Evolutionary conservation across 148 eudicot species (phyloP), one percentile per base, ranked within the genome.

Genomic region (Rhododendron molle): DNA sequence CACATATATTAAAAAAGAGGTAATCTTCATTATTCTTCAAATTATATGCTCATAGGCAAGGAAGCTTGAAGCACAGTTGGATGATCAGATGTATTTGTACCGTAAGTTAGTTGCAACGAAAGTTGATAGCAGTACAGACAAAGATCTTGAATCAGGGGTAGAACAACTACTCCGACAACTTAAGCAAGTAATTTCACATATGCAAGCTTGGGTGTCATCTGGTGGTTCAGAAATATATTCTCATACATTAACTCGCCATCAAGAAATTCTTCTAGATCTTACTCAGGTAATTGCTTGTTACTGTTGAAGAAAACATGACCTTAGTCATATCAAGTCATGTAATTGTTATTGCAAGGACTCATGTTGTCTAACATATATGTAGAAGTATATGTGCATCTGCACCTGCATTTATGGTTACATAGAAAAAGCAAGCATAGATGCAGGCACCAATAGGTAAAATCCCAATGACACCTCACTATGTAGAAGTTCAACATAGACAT

Each of bases 161-260:
- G 95, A 94, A 34, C 95, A 92, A 38, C 88, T 93, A 36, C 85
- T 97, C 46, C 95, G 93, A 88, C 94, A 97, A 81, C 96, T 97
- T 85, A 94, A 95, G 65, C 93, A 89, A 83, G 96, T 97, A 82
- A 95, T 94, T 89, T 86, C 85, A 69, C 98, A 97, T 67, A 97
- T 97, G 99, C 94, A 93, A 92, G 95, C 93, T 46, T 97, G 98
- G 99, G 98, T 97, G 56, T 92, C 98, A 73, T 93, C 99, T 18
- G 99, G 96, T 76, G 98, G 98, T 83, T 90, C 96, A 7, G 99
- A 97, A 88, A 93, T 97, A 87, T 95, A 95, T 87, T 97, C 99
- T 89, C 99, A 97, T 85, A 97, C 98, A 13, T 93, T 95, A 90
- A 97, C 98, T 50, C 93, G 99, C 46, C 99, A 97, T 86, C 98